Conservation (phyloP, 2,329 filamentous ascomycete genomes). For the Xylaria sp. region DNA sequence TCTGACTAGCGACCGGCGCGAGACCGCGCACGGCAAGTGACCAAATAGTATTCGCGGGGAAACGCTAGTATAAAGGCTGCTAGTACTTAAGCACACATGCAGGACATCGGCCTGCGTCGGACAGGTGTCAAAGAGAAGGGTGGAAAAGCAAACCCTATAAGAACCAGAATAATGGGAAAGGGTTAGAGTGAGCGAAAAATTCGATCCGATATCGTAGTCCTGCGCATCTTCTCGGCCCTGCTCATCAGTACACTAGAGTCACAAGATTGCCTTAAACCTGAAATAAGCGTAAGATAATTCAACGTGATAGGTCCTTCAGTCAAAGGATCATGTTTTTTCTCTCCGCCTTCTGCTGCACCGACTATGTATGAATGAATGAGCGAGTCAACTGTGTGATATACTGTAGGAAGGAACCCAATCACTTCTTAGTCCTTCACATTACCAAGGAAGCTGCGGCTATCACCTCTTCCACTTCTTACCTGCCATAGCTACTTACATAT, state of each 20-base stretch:
- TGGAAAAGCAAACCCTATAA: not conserved
- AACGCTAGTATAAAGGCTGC: conserved; percentile 1
- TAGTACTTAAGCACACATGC: not conserved
- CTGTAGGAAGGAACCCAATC: not conserved
- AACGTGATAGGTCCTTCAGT: conserved; percentile 10
- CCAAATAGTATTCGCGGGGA: conserved; percentile 31
- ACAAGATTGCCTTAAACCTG: conserved; percentile 20
- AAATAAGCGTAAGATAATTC: conserved; percentile 8
- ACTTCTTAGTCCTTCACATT: not conserved
- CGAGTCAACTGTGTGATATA: not conserved
- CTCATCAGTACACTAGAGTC: not conserved
- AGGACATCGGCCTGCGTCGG: not conserved
- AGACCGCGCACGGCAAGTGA: conserved; percentile 24
- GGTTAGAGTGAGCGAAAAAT: conserved; percentile 2
- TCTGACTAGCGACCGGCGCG: conserved; percentile 14
- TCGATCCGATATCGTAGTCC: conserved; percentile 15
- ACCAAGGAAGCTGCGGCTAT: too few relatives aligned
- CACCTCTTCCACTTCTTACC: too few relatives aligned
- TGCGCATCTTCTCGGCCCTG: conserved; percentile 9
- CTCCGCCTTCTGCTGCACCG: not conserved
- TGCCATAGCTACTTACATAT: too few relatives aligned
- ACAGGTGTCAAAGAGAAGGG: not conserved
- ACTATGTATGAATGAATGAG: not conserved
- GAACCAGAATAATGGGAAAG: not conserved
- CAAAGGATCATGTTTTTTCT: not conserved